Evolutionary conservation across 106 monocot species (phyloP), one percentile per base, ranked within the genome.

Genomic region (Dendrobium catenatum): DNA sequence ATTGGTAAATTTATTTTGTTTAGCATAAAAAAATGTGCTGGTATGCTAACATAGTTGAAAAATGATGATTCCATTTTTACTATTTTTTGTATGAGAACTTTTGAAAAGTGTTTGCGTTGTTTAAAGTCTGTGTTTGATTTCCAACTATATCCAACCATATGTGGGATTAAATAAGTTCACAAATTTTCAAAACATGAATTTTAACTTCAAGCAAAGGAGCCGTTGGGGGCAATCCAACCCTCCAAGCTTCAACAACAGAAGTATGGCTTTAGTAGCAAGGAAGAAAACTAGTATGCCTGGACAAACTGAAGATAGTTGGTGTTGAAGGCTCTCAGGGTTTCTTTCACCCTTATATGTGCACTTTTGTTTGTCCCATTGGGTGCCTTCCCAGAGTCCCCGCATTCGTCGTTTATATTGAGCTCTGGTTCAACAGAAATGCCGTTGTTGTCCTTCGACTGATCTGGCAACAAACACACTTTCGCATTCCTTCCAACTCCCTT

Each of bases 271-370:
- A 20, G 19, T 11, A 42, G 42, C 18, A 74, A 44, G 6, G 15
- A 74, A 13, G 13, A 26, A 49, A 51, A 76, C 22, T 20, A 49
- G 15, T 46, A 22, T 27, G 88, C 91, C 88, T 91, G 91, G 40
- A 91, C 86, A 59, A 82, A 82, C 6, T 86, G 84, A 8, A 91
- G 84, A 56, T 86, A 91, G 47, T 86, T 79, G 0, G 79, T 88
- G 55, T 82, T 91, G 48, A 88, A 91, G 2, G 77, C 44, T 76
- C 91, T 79, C 13, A 91, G 73, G 0, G 84, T 86, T 49, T 91
- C 88, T 55, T 79, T 91, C 47, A 91, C 91, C 80, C 77, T 86
- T 40, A 51, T 31, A 58, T 80, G 42, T 2, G 78, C 79, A 74
- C 83, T 87, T 87, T 90, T 90, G 3, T 42, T 42, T 20, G 76